Conservation (phyloP, 2,329 filamentous ascomycete genomes). For the Cordyceps cicadae region DNA sequence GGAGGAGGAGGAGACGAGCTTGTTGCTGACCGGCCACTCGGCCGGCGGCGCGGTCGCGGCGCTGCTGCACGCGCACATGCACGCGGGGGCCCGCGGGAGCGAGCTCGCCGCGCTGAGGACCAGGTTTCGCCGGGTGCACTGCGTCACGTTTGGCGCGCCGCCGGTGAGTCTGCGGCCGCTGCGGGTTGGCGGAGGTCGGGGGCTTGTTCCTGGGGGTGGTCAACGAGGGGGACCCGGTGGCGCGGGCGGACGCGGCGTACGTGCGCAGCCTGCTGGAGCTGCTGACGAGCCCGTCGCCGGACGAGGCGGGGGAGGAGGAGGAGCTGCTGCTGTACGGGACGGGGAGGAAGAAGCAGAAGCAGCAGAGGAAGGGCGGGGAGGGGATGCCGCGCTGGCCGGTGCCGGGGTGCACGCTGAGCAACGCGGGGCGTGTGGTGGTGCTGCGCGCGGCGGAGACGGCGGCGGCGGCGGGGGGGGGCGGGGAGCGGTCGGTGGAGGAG, state of each 20-base stretch:
- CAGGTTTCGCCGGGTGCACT: constrained; percentile 73
- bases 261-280: constrained; percentile 64
- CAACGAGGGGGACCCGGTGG: constrained; percentile 80
- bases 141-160: constrained; percentile 77
- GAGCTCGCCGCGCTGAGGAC: constrained; percentile 62
- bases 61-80: constrained; percentile 75
- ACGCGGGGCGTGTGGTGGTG: constrained; percentile 61
- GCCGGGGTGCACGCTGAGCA: constrained; percentile 57
- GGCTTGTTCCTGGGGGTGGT: constrained; percentile 68
- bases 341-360: no score
- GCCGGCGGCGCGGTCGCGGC: constrained; percentile 78
- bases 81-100: constrained; percentile 45
- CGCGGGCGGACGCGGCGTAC: constrained; percentile 68
- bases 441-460: constrained; percentile 37
- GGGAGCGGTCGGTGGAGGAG: constrained; percentile 40
- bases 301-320: constrained; percentile 39
- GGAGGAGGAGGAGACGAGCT: constrained; percentile 48
- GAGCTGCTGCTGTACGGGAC: background rate
- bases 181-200: constrained; percentile 50
- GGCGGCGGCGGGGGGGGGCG: constrained; percentile 22
- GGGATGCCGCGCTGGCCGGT: constrained; percentile 54
- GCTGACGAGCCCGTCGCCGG: constrained; percentile 53
- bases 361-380: no score
- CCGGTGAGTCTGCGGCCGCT: constrained; percentile 67
- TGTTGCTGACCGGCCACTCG: constrained; percentile 79